Evolutionary conservation across 768 basidiomycete species (phyloP).

Genomic region (Candolleomyces efflorescens): DNA sequence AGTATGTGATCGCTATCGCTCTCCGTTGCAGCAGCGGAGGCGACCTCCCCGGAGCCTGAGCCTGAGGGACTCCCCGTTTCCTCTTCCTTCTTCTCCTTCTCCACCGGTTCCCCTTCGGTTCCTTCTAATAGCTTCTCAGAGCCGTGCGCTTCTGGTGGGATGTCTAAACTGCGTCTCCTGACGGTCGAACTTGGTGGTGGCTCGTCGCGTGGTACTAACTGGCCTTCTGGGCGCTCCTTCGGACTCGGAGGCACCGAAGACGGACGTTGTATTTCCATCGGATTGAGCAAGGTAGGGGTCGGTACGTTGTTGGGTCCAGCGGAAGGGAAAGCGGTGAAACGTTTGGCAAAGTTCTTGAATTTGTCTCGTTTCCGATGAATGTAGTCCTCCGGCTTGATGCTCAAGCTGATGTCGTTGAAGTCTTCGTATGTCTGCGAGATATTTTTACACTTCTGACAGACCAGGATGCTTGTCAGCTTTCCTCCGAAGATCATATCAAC

Average conservation of each 20-base stretch:
- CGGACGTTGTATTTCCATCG: slow-evolving; percentile 7
- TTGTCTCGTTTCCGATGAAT: slow-evolving; percentile 70
- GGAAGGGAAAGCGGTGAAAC: slow-evolving; percentile 42
- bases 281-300: not conserved
- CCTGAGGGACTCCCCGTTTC: not conserved
- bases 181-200: slow-evolving; percentile 1
- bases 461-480: slow-evolving; percentile 82
- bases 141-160: not conserved
- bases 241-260: slow-evolving; percentile 14
- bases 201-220: slow-evolving; percentile 7
- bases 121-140: not conserved
- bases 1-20: slow-evolving; percentile 2
- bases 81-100: not conserved
- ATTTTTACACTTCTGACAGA: slow-evolving; percentile 92
- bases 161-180: slow-evolving; percentile 14
- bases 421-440: slow-evolving; percentile 91
- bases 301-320: not conserved
- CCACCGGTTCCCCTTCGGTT: not conserved
- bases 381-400: slow-evolving; percentile 82
- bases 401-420: slow-evolving; percentile 90
- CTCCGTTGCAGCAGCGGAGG: not conserved
- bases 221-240: slow-evolving; percentile 11
- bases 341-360: slow-evolving; percentile 69
- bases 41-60: not conserved
- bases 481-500: slow-evolving; percentile 92